These are phyloP conservation scores for Nidula microcarpa DNA, from an alignment of 768 basidiomycete species.

Conservation along the genomic window DNA sequence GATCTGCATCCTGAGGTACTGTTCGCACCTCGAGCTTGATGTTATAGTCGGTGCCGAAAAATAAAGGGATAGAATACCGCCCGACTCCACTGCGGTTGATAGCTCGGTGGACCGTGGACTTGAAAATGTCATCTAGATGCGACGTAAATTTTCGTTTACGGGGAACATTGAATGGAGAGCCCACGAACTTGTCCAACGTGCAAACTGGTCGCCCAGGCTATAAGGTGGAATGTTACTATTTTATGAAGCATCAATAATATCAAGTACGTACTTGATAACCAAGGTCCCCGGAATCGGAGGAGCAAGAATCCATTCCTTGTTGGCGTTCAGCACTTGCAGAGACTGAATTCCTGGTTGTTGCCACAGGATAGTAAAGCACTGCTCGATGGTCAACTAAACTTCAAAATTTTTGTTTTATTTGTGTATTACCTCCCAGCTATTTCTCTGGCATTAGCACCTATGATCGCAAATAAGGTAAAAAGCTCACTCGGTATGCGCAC, in stretches of 20 bases:
- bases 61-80: conserved; percentile 85
- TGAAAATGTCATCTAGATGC: conserved; percentile 82
- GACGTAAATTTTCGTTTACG: background rate
- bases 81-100: conserved; percentile 68
- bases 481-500: conserved; percentile 74
- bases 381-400: conserved; percentile 54
- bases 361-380: conserved; percentile 90
- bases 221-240: conserved; percentile 40
- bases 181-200: conserved; percentile 84
- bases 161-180: conserved; percentile 43
- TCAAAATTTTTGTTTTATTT: conserved; percentile 14
- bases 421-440: conserved; percentile 46
- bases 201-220: conserved; percentile 83
- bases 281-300: conserved; percentile 77
- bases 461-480: background rate
- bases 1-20: conserved; percentile 34
- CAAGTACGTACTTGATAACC: conserved; percentile 70
- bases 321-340: conserved; percentile 77
- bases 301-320: conserved; percentile 80
- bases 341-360: conserved; percentile 72
- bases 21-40: conserved; percentile 67
- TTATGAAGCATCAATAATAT: conserved; percentile 37
- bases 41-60: conserved; percentile 89
- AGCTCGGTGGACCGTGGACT: conserved; percentile 85
- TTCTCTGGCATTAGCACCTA: conserved; percentile 43